Base-by-base conservation (phyloP, 148 eudicot species). In the Fagopyrum homotropicum region DNA sequence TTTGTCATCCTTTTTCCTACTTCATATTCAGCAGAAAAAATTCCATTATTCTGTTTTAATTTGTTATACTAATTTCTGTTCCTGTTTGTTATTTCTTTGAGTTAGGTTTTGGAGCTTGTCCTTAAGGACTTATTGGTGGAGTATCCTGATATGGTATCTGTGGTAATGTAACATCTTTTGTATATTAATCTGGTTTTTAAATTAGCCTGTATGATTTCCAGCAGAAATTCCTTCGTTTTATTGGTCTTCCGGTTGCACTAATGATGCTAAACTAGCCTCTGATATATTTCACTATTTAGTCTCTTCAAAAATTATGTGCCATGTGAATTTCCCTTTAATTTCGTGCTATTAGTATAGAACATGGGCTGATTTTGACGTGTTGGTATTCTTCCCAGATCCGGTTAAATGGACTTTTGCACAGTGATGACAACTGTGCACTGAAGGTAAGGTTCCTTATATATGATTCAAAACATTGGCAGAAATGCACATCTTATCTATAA, bases 391-490 rank as follows among this genome's bases (percentile, higher is more conserved):
- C 79, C 77, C 92, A 95, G 98, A 89, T 95, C 48, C 90, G 86
- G 78, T 77, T 92, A 74, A 92, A 92, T 81, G 98, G 98, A 78
- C 96, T 91, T 78, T 76, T 95, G 82, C 97, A 95, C 77, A 81
- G 85, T 73, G 97, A 95, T 17, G 95, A 92, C 85, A 90, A 90
- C 43, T 90, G 96, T 54, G 97, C 97, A n/a, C 75, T 95, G 50
- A 95, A 92, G 98, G 98, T 94, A 70, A 46, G 69, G 47, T 80
- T 79, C 35, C 17, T 66, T 9, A 48, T 66, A 66, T 35, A 35
- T 35, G 40, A 35, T 66, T 46, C 47, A 66, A 30, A 66, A 43
- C 30, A 35, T 66, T 1, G 30, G 71, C 43, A 66, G 19, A 66
- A 66, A 8, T 15, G 71, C 46, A 40, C 43, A 40, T 40, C 71